Evolutionary conservation across 208 protist species (phyloP), one percentile per base, ranked within the genome.

Genomic region (Spongospora subterranea): DNA sequence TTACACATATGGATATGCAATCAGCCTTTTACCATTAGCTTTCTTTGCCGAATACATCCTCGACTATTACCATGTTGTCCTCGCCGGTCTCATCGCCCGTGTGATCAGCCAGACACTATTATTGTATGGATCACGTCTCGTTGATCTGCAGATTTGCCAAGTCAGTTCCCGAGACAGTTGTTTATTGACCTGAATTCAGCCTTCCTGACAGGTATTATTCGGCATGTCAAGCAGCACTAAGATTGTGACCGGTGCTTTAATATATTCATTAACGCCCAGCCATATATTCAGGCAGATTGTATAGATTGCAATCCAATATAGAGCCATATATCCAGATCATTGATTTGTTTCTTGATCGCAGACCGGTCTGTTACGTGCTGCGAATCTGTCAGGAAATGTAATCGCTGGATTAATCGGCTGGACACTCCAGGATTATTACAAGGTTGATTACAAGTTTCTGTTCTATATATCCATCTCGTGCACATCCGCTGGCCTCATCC

Each of bases 21-120:
- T 35, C 6, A n/a, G 35, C 13, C 40, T 82, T 35, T 17, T 43
- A 20, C 71, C 71, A 6, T 35, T 82, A 20, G n/a, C 71, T 20
- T 35, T 82, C n/a, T 6, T 82, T 35, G 71, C 71, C 40, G 71
- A 82, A 35, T 82, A 82, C 71, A 43, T 82, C 40, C 17, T 82
- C n/a, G 71, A 82, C 71, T 82, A 82, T 82, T n/a, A 35, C 35
- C 71, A 82, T n/a, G 71, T 82, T 35, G n/a, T 82, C 35, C 35
- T 82, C 6, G 13, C 40, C 13, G 71, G 71, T 20, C 6, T 82
- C 35, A 13, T 35, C n/a, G 6, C 17, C n/a, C 71, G 71, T 6
- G 71, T 82, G 6, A 43, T 43, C 6, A 82, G 71, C n/a, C 71
- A 82, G 71, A 40, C 6, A 20, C 17, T 82, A 13, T 35, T 82